Base-by-base conservation (phyloP, 441 rosid genomes). In the Melastoma candidum region DNA sequence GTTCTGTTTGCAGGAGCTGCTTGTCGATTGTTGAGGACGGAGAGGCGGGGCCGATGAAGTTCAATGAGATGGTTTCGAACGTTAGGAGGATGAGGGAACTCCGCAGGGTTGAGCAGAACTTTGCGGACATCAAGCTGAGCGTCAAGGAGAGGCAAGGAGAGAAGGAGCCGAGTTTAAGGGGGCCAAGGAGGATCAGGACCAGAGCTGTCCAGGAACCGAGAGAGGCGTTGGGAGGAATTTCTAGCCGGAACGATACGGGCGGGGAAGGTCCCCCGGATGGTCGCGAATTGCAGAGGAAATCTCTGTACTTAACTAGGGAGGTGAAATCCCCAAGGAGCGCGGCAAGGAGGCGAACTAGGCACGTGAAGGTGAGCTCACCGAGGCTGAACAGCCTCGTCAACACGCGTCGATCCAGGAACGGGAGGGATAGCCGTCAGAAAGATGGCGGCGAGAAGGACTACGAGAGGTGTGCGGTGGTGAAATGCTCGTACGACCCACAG, bases 391-490 rank as follows among this genome's bases (percentile, higher is more conserved):
- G 57, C 74, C 80, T 75, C 65, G 77, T 77, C 44, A 73, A 44
- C 78, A 63, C 72, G 83, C 90, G 7, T 64, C 11, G 13, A 12
- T 77, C 0, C 83, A 87, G 63, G 88, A 83, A 73, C 63, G 17
- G 67, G 64, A 52, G 77, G 71, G 70, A 73, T 44, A 58, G 48
- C 64, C 46, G 57, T 11, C 45, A 68, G 70, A 48, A 54, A 12
- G 25, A 50, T 54, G 52, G 58, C 45, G 26, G 66, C 69, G 46
- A 22, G 26, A 52, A 14, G 45, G 3, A 45, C 11, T 68, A 75
- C 14, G 90, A 82, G 61, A 82, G 83, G 76, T 79, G 81, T 56
- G 92, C 94, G 11, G 70, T 84, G 51, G 86, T 80, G 66, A 92
- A 85, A 74, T 77, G 83, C 66, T 82, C 95, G 0, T 73, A 57